Percentiles rank a stretch among this genome's conserved stretches.
Conservation (phyloP, 2,329 filamentous ascomycete species). For the Talaromyces sp. region DNA sequence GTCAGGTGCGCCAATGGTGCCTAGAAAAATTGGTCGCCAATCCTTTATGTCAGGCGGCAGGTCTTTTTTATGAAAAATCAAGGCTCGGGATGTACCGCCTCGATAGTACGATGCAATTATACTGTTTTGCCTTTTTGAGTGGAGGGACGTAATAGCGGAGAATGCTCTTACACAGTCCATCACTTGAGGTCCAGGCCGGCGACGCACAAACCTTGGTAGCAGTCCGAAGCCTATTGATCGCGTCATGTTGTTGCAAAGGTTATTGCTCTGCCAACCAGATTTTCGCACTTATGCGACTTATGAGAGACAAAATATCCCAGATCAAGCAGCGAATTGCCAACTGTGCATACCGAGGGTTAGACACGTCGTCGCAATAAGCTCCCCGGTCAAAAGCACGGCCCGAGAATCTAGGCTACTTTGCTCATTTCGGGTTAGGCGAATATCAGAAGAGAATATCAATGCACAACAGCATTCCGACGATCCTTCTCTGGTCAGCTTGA, state of each 20-base stretch:
- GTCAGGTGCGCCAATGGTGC: slow-evolving; percentile 64
- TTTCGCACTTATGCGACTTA: background rate
- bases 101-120: slow-evolving; percentile 60
- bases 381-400: background rate
- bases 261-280: background rate
- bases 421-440: background rate
- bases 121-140: slow-evolving; percentile 25
- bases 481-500: background rate
- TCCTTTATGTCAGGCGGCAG: slow-evolving; percentile 47
- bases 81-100: slow-evolving; percentile 66
- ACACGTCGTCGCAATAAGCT: slow-evolving; percentile 8
- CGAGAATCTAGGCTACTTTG: background rate
- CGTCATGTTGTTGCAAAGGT: background rate
- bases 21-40: slow-evolving; percentile 56
- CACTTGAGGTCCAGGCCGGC: background rate
- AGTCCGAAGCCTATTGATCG: background rate
- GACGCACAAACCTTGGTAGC: background rate
- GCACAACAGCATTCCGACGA: background rate
- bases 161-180: background rate
- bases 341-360: background rate
- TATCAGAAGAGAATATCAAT: background rate
- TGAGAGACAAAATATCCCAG: background rate
- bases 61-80: slow-evolving; percentile 56
- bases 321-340: background rate
- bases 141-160: background rate